Percentiles rank a stretch among this genome's conserved stretches.
These are phyloP conservation scores for Daldinia concentrica DNA, from an alignment of 495 filamentous ascomycete genomes.

Conservation along the genomic window DNA sequence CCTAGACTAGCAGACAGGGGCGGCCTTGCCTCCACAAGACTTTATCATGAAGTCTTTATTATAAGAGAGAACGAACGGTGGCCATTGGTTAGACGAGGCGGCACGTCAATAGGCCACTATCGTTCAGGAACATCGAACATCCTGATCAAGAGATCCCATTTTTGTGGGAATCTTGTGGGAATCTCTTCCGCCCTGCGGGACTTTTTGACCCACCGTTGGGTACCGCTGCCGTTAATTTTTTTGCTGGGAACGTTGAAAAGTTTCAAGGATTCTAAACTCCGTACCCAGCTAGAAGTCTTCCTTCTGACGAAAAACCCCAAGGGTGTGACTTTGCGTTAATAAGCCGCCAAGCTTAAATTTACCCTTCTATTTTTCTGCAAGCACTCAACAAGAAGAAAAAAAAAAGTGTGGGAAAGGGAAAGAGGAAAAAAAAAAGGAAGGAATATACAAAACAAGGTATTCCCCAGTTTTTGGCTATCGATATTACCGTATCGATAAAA, in stretches of 20 bases:
- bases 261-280: conserved; percentile 30
- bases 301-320: conserved; percentile 15
- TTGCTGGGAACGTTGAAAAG: conserved; percentile 18
- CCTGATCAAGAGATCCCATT: conserved; percentile 18
- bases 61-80: conserved; percentile 22
- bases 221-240: conserved; percentile 26
- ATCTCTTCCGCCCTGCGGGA: conserved; percentile 28
- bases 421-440: conserved; percentile 9
- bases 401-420: conserved; percentile 15
- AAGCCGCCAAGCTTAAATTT: conserved; percentile 19
- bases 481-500: conserved; percentile 44
- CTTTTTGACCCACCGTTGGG: conserved; percentile 38
- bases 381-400: conserved; percentile 15
- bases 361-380: conserved; percentile 21
- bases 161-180: conserved; percentile 16
- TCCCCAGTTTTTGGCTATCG: conserved; percentile 35
- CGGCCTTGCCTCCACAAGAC: conserved; percentile 9
- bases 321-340: conserved; percentile 4
- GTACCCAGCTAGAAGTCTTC: conserved; percentile 17
- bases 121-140: conserved; percentile 30
- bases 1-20: conserved; percentile 7
- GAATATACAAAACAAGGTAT: conserved; percentile 19
- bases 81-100: conserved; percentile 34
- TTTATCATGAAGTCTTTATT: conserved; percentile 8
- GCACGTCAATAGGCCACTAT: conserved; percentile 32